phyloP scores from a whole-genome alignment of 306 rosid species.

The Citrullus mucosospermus region DNA sequence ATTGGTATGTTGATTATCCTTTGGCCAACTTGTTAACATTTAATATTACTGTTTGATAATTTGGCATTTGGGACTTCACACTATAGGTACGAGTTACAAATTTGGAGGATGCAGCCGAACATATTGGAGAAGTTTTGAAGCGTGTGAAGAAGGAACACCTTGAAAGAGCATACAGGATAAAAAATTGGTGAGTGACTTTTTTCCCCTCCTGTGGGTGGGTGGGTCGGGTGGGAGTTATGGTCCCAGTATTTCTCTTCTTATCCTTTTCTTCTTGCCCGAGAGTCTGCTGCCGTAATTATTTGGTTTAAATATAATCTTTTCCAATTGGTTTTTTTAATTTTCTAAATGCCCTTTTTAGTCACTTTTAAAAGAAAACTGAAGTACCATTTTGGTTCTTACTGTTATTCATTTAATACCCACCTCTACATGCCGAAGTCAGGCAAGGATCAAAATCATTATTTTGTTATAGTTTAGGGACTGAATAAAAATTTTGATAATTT shows the following conservation, averaged over 20 bases:
- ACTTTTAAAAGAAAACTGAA: neutral
- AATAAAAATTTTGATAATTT: neutral
- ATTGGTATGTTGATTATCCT: neutral
- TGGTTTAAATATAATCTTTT: neutral
- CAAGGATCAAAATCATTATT: neutral
- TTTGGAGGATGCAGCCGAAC: slow-evolving; percentile 85
- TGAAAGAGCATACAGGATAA: slow-evolving; percentile 78
- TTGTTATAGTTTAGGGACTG: neutral
- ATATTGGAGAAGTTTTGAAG: slow-evolving; percentile 85
- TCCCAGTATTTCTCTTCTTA: no score
- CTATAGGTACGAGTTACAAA: slow-evolving; percentile 87
- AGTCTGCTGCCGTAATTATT: neutral
- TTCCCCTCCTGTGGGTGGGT: no score
- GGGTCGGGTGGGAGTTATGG: no score
- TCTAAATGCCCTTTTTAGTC: neutral
- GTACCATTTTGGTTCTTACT: neutral
- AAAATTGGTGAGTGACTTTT: slow-evolving; percentile 35
- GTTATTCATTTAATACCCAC: neutral
- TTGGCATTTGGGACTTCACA: neutral
- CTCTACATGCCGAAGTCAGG: neutral
- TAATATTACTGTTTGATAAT: neutral
- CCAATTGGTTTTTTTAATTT: neutral
- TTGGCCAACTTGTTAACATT: neutral
- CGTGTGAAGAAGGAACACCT: slow-evolving; percentile 86
- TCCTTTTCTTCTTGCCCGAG: neutral